A percentile compares a stretch with the other conserved stretches of the same genome.
Evolutionary conservation across 2,329 filamentous ascomycete species (phyloP).

Genomic region (Cytospora chrysosperma): DNA sequence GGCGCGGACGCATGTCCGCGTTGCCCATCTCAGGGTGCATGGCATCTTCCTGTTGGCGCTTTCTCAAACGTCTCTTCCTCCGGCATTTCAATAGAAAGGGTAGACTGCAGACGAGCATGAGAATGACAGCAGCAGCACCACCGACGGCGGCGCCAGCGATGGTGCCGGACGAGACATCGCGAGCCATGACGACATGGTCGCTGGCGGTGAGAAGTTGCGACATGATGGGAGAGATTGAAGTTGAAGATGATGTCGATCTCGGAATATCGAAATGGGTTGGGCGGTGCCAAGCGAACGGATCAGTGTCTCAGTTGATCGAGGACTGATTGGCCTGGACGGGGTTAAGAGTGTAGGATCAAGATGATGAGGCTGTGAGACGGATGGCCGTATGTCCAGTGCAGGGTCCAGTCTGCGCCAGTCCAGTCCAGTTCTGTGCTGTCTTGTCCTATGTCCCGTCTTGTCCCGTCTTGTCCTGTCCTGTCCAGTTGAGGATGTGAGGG

Average conservation of each 20-base stretch:
- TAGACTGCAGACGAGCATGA: conserved; percentile 34
- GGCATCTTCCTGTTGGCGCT: conserved; percentile 25
- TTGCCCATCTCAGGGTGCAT: conserved; percentile 33
- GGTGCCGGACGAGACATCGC: conserved; percentile 27
- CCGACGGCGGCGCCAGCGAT: conserved; percentile 38
- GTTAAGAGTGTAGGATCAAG: neutral
- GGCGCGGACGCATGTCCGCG: conserved; percentile 22
- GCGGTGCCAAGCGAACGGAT: conserved; percentile 9
- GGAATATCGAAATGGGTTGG: neutral
- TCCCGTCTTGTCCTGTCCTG: neutral
- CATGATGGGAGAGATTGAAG: conserved; percentile 16
- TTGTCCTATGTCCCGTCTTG: no score
- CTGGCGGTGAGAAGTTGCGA: conserved; percentile 10
- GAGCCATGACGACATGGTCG: conserved; percentile 24
- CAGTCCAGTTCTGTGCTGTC: neutral
- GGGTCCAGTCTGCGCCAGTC: neutral
- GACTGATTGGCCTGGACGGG: conserved; percentile 13
- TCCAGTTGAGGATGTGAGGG: neutral
- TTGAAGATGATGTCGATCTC: conserved; percentile 16
- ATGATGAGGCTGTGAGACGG: neutral
- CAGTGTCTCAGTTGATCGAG: conserved; percentile 13
- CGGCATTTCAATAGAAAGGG: conserved; percentile 35
- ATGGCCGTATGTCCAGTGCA: neutral
- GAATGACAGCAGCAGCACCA: conserved; percentile 31
- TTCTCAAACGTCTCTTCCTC: conserved; percentile 26